Conservation (phyloP, 2,329 filamentous ascomycete genomes). For the Penicillium janthinellum region DNA sequence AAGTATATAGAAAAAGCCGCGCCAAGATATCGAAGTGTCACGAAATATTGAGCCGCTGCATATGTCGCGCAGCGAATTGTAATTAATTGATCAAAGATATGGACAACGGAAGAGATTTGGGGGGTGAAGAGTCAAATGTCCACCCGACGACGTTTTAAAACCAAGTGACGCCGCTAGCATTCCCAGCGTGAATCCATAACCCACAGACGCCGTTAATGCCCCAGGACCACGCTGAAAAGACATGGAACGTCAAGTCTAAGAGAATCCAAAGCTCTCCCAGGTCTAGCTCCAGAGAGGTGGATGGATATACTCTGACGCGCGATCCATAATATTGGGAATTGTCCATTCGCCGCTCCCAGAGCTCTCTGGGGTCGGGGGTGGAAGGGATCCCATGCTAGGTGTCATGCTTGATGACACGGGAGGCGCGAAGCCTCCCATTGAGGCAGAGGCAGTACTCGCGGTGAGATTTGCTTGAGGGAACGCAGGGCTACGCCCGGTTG, state of each 20-base stretch:
- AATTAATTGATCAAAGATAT: slow-evolving; percentile 5
- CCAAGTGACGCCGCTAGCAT: not conserved
- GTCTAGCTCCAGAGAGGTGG: slow-evolving; percentile 47
- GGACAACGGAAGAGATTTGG: not conserved
- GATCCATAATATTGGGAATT: slow-evolving; percentile 48
- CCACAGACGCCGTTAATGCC: slow-evolving; percentile 13
- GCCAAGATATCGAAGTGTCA: not conserved
- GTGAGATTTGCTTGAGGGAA: slow-evolving; percentile 23
- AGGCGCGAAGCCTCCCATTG: slow-evolving; percentile 19
- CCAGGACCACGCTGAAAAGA: slow-evolving; percentile 12
- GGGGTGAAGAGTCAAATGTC: not conserved
- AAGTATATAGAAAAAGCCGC: not conserved
- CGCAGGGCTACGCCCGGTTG: slow-evolving; percentile 18
- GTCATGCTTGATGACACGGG: slow-evolving; percentile 33
- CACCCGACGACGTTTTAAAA: not conserved
- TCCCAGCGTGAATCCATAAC: not conserved
- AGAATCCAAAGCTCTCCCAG: not conserved
- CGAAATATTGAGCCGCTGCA: not conserved
- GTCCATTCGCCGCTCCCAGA: slow-evolving; percentile 51
- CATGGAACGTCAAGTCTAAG: not conserved
- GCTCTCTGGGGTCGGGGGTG: slow-evolving; percentile 51
- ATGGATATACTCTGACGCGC: slow-evolving; percentile 52
- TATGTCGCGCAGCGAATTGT: not conserved
- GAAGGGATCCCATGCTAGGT: slow-evolving; percentile 39
- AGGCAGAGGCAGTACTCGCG: slow-evolving; percentile 10